Conservation (phyloP, 2,329 filamentous ascomycete species). For the Orbilia quercus region DNA sequence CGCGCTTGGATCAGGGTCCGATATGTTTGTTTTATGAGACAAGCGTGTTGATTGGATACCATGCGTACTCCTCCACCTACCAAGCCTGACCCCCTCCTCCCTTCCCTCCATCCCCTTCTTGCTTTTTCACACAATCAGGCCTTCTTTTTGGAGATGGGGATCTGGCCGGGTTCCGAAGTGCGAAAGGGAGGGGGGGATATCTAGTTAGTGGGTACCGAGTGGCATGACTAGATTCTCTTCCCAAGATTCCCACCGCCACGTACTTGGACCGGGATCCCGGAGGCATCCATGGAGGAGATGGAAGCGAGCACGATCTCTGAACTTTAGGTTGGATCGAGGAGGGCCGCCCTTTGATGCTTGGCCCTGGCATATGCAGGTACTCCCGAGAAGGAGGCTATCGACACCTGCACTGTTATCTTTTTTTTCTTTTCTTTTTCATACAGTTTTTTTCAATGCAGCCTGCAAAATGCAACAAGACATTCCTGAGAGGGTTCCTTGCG, state of each 20-base stretch:
- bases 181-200: constrained; percentile 22
- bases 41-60: constrained; percentile 51
- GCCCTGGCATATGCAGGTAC: constrained; percentile 34
- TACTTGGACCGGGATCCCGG: constrained; percentile 1
- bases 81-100: constrained; percentile 2
- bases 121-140: constrained; percentile 35
- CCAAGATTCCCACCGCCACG: constrained; percentile 8
- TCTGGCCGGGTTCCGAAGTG: constrained; percentile 41
- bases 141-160: not conserved
- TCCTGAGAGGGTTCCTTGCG: not conserved
- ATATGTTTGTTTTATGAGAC: constrained; percentile 44
- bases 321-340: constrained; percentile 10
- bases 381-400: constrained; percentile 22
- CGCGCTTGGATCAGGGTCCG: constrained; percentile 5
- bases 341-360: constrained; percentile 2
- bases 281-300: not conserved
- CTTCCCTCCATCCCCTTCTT: constrained; percentile 28
- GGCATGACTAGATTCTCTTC: constrained; percentile 45
- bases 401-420: not conserved
- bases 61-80: not conserved
- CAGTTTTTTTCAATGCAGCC: constrained; percentile 28
- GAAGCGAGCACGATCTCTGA: constrained; percentile 22
- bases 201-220: constrained; percentile 26
- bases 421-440: constrained; percentile 14
- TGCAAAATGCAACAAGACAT: constrained; percentile 53